Conservation (phyloP, 352 stramenopile genomes). For the Phytophthora idaei region DNA sequence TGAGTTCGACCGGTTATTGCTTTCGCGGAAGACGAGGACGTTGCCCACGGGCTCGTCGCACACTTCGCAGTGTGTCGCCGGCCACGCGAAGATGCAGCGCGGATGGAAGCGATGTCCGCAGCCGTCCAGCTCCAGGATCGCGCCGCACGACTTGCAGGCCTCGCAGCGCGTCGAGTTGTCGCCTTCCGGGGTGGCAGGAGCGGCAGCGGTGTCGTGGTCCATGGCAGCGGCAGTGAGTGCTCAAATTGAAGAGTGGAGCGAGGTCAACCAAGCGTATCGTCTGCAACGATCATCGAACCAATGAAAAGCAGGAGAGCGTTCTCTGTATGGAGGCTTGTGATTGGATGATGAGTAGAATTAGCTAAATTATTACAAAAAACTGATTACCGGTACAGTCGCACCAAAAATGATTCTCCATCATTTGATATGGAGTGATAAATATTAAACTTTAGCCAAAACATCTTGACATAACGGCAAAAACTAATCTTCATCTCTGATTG, state of each 20-base stretch:
- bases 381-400: too few relatives aligned
- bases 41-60: constrained; percentile 49
- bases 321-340: neutral
- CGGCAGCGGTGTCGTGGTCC: neutral
- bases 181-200: neutral
- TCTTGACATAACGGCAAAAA: too few relatives aligned
- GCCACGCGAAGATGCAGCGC: constrained; percentile 77
- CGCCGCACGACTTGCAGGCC: constrained; percentile 73
- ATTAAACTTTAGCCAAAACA: too few relatives aligned
- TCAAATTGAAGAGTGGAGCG: neutral
- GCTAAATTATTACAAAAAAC: too few relatives aligned
- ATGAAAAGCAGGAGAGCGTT: neutral
- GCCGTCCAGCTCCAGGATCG: constrained; percentile 65
- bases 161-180: constrained; percentile 72
- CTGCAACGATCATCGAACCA: neutral
- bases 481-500: too few relatives aligned
- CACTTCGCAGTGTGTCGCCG: constrained; percentile 64
- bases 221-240: neutral
- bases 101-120: constrained; percentile 83
- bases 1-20: constrained; percentile 45
- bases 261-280: too few relatives aligned
- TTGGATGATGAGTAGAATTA: neutral
- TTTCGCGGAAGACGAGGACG: constrained; percentile 61
- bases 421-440: too few relatives aligned
- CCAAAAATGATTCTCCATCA: too few relatives aligned